Base-by-base conservation (phyloP, 768 basidiomycete genomes). In the Hygrocybe punicea region DNA sequence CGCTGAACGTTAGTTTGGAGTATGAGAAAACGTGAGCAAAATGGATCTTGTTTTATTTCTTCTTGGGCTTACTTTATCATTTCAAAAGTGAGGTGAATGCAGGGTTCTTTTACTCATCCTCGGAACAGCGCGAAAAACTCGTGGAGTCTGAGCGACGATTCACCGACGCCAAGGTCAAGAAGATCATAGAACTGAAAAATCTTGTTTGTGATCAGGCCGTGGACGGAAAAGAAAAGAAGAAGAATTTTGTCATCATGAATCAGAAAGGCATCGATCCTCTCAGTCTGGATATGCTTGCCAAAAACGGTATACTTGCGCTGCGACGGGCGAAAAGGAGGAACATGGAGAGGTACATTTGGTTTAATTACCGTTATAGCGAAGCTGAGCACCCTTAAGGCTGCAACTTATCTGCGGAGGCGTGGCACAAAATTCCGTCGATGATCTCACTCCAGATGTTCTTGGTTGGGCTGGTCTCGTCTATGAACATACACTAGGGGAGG, bases 231-330 rank as follows among this genome's bases (percentile, higher is more conserved):
- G 88, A 90, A 74, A 89, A 89, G 71, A 79, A 74, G 62, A 94
- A 91, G 73, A 85, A 78, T 67, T 98, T 99, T 69, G 96, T 98
- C 50, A 73, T 98, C 54, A 88, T 99, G 75, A 99, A 98, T 73
- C 97, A 99, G 74, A 99, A 99, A 73, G 97, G 97, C 60, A 99
- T 99, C 62, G 97, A 99, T 71, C 97, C 97, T 6, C 83, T 99
- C 69, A 92, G 89, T 65, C 80, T 99, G 55, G 97, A 99, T 72
- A 86, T 98, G 40, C 78, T 99, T 39, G 94, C 92, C 44, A 98
- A 98, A 81, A 91, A 93, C 72, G 96, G 94, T 11, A 98, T 99
- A 60, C 74, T 99, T 57, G 96, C 93, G 19, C 81, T 99, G 51
- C 83, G 97, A 60, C 81, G 97, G 59, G 97, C 97, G 16, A 99